Evolutionary conservation across 129 eudicot genomes (phyloP), one percentile per base, ranked within the genome.

Genomic region (Arctium lappa): DNA sequence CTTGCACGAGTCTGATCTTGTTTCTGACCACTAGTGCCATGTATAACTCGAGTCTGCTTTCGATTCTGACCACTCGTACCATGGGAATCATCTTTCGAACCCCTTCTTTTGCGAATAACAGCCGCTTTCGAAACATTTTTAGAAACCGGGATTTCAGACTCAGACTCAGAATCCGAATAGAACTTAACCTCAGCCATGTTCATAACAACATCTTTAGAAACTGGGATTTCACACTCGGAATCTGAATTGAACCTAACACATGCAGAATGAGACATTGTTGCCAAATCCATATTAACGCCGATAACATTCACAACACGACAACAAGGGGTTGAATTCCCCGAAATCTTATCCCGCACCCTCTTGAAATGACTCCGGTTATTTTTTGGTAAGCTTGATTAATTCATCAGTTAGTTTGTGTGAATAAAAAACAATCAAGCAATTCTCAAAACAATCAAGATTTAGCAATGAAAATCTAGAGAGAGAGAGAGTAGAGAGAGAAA

Each of bases 201-300:
- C 65, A 53, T 1, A 34, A 34, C 27, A 22, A 0, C 93, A 13
- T 88, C 91, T 69, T 95, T 97, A 40, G 91, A 88, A 69, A 87
- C 73, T 1, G 90, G 92, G 65, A 88, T 32, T 72, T 91, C 98
- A 4, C 94, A 95, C 15, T 95, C 98, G 8, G 94, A 78, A 85
- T 92, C 95, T 7, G 97, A 93, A 77, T 65, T 76, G 42, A 88
- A 75, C 80, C 81, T 87, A 79, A 88, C 83, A 87, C 90, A 91
- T 1, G 95, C 98, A 3, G 86, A 91, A 78, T 91, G 88, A 39
- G 95, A 85, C 80, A 88, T 71, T 0, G 87, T 39, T 29, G 87
- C 89, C 60, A 73, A 3, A 40, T 73, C 77, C 16, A 29, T 10
- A 9, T 50, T 76, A 44, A 36, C 50, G 15, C 30, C 66, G 8